Evolutionary conservation across 106 monocot genomes (phyloP).

Genomic region (Dendrobium catenatum): DNA sequence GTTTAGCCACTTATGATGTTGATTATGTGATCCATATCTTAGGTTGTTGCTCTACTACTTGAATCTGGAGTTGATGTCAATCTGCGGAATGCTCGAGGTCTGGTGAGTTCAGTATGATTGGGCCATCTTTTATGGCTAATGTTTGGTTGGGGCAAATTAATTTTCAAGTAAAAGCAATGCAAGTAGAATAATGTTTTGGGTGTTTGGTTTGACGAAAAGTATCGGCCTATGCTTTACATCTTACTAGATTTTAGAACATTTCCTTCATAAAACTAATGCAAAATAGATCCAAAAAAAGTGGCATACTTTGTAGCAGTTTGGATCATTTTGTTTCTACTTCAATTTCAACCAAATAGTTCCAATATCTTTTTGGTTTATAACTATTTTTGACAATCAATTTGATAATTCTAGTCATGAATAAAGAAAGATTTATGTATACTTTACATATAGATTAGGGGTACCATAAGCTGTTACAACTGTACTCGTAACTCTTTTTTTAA

Average conservation of each 20-base stretch:
- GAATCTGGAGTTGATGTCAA: slow-evolving; percentile 64
- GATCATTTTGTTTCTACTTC: not conserved
- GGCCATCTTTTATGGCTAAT: not conserved
- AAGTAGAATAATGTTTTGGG: no score
- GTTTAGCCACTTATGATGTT: not conserved
- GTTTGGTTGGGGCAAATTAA: no score
- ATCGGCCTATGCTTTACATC: not conserved
- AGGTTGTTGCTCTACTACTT: slow-evolving; percentile 46
- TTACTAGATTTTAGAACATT: not conserved
- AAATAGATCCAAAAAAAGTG: not conserved
- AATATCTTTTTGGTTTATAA: not conserved
- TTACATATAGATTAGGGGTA: not conserved
- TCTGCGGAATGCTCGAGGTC: slow-evolving; percentile 50
- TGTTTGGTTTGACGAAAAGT: not conserved
- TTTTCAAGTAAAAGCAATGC: no score
- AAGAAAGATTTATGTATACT: not conserved
- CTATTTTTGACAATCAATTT: not conserved
- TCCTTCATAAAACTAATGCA: not conserved
- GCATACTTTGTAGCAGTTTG: not conserved
- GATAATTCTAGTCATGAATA: not conserved
- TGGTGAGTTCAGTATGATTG: slow-evolving; percentile 27
- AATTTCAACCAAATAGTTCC: not conserved
- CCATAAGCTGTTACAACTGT: not conserved
- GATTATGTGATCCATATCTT: not conserved
- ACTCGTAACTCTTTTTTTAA: not conserved